Conservation (phyloP, 208 protist species). For the Trichomonas gallinae region DNA sequence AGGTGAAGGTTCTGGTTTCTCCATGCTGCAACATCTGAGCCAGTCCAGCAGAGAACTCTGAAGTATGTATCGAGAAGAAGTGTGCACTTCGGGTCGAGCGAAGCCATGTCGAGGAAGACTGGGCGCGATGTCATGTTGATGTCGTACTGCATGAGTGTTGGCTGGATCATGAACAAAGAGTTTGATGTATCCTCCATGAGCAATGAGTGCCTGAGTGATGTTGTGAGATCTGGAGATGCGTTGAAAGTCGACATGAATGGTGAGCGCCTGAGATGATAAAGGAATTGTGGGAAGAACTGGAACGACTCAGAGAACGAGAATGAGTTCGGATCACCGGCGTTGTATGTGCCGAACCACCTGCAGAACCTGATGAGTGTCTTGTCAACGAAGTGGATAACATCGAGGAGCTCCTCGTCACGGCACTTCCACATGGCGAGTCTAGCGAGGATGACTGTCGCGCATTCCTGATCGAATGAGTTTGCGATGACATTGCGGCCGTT, state of each 20-base stretch:
- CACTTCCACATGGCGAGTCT: conserved; percentile 79
- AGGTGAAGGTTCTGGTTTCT: conserved; percentile 67
- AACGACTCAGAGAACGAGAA: conserved; percentile 67
- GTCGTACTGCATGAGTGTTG: conserved; percentile 78
- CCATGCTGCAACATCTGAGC: conserved; percentile 76
- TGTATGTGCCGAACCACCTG: conserved; percentile 61
- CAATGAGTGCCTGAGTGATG: conserved; percentile 76
- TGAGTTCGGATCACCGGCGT: conserved; percentile 58
- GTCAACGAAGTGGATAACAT: conserved; percentile 92
- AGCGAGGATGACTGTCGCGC: conserved; percentile 82
- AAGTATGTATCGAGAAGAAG: conserved; percentile 98
- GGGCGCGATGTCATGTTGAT: conserved; percentile 49
- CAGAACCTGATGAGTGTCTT: conserved; percentile 87
- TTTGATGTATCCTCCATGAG: conserved; percentile 73
- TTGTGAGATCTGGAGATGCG: conserved; percentile 84
- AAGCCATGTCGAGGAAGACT: conserved; percentile 35
- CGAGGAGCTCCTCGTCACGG: conserved; percentile 62
- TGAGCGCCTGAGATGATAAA: conserved; percentile 90
- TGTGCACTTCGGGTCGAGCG: conserved; percentile 64
- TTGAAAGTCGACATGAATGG: conserved; percentile 88
- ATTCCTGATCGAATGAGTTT: conserved; percentile 81
- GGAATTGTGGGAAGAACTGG: conserved; percentile 88
- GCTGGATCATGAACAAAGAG: conserved; percentile 85
- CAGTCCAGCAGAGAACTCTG: conserved; percentile 85
- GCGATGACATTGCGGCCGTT: conserved; percentile 28